Evolutionary conservation across 1,284 basidiomycete species (phyloP), one percentile per base, ranked within the genome.

Genomic region (Takashimella koratensis): DNA sequence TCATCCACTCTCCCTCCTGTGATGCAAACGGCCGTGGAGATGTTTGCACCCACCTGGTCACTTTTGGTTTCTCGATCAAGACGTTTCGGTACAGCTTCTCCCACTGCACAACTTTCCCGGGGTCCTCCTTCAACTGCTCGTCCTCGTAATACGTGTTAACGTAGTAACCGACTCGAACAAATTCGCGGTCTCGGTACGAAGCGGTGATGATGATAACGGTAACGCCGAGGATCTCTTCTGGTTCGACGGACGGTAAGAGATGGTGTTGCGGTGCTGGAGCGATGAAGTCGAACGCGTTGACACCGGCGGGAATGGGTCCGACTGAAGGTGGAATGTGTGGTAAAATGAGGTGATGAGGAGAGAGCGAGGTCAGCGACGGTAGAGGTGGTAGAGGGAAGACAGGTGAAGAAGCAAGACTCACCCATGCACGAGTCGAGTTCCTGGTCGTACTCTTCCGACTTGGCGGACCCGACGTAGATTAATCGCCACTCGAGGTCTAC

Each of bases 131-230:
- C 83, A 92, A 85, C 76, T 90, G 90, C 58, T 94, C 89, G 61
- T 88, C 88, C 73, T 97, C 93, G 73, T 98, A 98, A 72, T 97
- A 94, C 46, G 94, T 98, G 73, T 98, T 96, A 76, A 98, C 96
- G 75, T 99, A 99, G 77, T 99, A 98, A 4, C 96, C 95, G 20
- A 99, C 94, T 41, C 95, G 85, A 39, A 99, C 95, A 75, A 99
- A 99, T 75, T 98, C 95, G 68, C 96, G 92, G 74, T 93, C 85
- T 70, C 95, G 87, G 48, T 90, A 88, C 25, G 98, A 82, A 16
- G 84, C 84, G 64, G 98, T 89, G 24, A 99, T 84, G 66, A 99
- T 87, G 76, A 93, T 96, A 21, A 96, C 96, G 1, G 94, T 93
- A 70, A 98, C 82, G 54, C 79, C 79, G 21, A 82, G 79, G 45